A percentile compares a stretch with the other conserved stretches of the same genome.
phyloP scores from a whole-genome alignment of 495 filamentous ascomycete genomes.

The Penicillium mononematosum region DNA sequence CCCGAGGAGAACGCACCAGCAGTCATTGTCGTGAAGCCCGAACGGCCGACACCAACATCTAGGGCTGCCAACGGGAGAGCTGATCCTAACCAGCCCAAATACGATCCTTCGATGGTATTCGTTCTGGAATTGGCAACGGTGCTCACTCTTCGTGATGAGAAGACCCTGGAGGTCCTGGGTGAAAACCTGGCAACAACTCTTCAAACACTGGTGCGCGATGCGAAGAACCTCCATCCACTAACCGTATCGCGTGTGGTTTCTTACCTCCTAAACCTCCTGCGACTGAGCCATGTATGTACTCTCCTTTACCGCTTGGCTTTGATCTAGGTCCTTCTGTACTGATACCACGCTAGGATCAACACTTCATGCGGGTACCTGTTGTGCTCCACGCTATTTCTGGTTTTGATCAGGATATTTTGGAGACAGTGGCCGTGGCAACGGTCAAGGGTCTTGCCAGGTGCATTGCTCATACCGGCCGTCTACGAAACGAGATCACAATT shows the following conservation, averaged over 20 bases:
- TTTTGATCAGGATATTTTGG: constrained; percentile 73
- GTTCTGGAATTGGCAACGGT: constrained; percentile 86
- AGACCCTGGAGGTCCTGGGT: constrained; percentile 68
- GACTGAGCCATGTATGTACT: constrained; percentile 79
- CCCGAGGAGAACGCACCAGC: constrained; percentile 79
- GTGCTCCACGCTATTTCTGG: constrained; percentile 87
- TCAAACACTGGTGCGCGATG: constrained; percentile 77
- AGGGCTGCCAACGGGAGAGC: constrained; percentile 42
- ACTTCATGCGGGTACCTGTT: constrained; percentile 88
- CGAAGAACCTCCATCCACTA: constrained; percentile 71
- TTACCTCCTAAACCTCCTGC: constrained; percentile 80
- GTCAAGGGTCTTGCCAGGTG: constrained; percentile 79
- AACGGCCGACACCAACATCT: constrained; percentile 59
- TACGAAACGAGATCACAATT: constrained; percentile 89
- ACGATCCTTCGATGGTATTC: constrained; percentile 85
- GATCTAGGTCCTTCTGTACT: constrained; percentile 20
- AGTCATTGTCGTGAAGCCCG: constrained; percentile 85
- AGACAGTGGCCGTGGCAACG: constrained; percentile 70
- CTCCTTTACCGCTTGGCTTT: not conserved
- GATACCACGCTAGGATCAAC: constrained; percentile 64
- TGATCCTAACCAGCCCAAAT: constrained; percentile 59
- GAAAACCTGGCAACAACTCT: constrained; percentile 76
- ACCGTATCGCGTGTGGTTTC: constrained; percentile 79
- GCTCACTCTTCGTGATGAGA: constrained; percentile 71
- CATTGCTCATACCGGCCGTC: constrained; percentile 67